Evolutionary conservation across 2,329 filamentous ascomycete species (phyloP), one percentile per base, ranked within the genome.

Genomic region (Clarireedia homoeocarpa): DNA sequence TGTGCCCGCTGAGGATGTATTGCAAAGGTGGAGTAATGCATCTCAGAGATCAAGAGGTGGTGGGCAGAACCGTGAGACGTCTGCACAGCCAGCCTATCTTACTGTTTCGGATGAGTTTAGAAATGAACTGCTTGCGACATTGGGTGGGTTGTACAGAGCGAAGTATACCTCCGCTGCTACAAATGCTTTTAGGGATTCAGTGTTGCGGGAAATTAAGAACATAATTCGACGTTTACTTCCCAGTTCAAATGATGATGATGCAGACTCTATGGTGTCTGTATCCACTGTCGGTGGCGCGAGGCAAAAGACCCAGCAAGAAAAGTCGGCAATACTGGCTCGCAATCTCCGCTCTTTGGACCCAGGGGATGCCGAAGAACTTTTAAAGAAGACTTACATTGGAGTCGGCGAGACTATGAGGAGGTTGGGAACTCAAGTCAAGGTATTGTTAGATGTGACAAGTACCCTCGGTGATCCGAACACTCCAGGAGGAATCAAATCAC

Each of bases 241-340:
- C 0, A 96, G 91, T 67, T 95, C 92, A 10, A 94, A 84, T 64
- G 94, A 99, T 58, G 92, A 97, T 63, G 94, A 99, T 68, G 89
- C 86, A 59, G 89, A 94, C 69, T 95, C 91, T 0, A 86, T 92
- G 74, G 85, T 92, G 72, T 91, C 91, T 1, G 80, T 85, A 0
- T 95, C 91, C 3, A 96, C 92, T 1, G 75, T 83, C 53, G 80
- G 81, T 59, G 82, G 83, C 44, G 85, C 85, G 27, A 81, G 81
- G 57, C 81, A 84, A 60, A 74, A 85, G 44, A 88, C 83, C 17
- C 88, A 90, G 63, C 89, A 95, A 66, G 91, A 97, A 62, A 96
- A 94, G 68, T 96, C 91, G 0, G 84, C 88, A 0, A 88, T 91
- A 46, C 76, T 97, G 30, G 91, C 94, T 5, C 83, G 91, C 10